Evolutionary conservation across 495 filamentous ascomycete species (phyloP).

Genomic region (Neurospora sp.): DNA sequence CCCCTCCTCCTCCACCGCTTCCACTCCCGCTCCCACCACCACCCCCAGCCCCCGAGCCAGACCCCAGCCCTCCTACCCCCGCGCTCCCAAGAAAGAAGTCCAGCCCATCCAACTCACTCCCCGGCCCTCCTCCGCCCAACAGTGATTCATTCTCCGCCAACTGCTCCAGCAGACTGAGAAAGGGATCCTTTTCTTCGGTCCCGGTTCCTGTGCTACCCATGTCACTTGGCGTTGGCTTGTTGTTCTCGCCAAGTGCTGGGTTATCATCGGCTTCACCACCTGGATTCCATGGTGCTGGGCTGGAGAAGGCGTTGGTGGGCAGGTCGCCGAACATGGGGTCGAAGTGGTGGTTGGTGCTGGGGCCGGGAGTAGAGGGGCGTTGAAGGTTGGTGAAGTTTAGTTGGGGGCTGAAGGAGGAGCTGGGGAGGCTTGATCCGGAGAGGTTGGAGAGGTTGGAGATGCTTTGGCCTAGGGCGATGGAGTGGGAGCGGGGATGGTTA

Average conservation of each 20-base stretch:
- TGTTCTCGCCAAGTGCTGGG: conserved; percentile 1
- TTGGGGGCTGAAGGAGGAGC: conserved; percentile 14
- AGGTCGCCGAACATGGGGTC: conserved; percentile 48
- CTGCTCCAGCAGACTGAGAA: conserved; percentile 68
- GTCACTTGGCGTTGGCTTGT: conserved; percentile 32
- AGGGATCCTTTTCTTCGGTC: conserved; percentile 63
- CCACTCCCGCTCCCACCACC: background rate
- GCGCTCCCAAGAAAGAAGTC: conserved; percentile 51
- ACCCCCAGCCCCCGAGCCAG: background rate
- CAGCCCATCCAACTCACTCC: conserved; percentile 46
- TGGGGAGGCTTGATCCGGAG: conserved; percentile 3
- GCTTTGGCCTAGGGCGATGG: background rate
- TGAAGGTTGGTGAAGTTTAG: conserved; percentile 14
- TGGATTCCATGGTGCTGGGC: conserved; percentile 30
- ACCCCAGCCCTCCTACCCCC: background rate
- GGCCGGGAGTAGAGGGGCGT: conserved; percentile 10
- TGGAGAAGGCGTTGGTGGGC: conserved; percentile 34
- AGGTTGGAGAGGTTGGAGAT: conserved; percentile 1
- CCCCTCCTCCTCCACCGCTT: background rate
- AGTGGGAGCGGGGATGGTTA: conserved; percentile 2
- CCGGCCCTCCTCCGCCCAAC: conserved; percentile 17
- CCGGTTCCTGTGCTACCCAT: conserved; percentile 28
- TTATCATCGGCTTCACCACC: too few species aligned
- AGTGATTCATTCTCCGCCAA: conserved; percentile 64
- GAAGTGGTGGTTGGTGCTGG: conserved; percentile 24